Base-by-base conservation (phyloP, 2,329 filamentous ascomycete genomes). In the Monosporascus sp. region DNA sequence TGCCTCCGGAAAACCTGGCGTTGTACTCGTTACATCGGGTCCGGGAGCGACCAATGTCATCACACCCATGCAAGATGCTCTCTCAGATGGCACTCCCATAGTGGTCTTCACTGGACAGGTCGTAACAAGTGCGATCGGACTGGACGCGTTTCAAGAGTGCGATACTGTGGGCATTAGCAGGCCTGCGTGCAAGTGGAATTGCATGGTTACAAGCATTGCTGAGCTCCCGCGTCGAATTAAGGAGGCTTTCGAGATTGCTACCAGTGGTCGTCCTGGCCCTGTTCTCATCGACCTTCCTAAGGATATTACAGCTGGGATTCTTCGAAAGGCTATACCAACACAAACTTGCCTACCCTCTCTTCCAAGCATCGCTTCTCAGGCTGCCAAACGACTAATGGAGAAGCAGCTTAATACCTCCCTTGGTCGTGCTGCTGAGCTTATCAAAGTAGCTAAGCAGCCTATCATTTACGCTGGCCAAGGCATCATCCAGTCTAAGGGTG, bases 161-260 rank as follows among this genome's bases (percentile, higher is more conserved):
- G 94, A 99, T 68, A 86, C 96, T 37, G 79, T 97, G 55, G 93
- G 93, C 62, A 97, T 99, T 96, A 91, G 37, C 84, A 92, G 66
- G 86, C 92, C 20, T 97, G 92, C 80, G 97, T 92, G 24, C 63
- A 97, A 97, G 78, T 99, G 94, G 94, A 97, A 97, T 65, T 91
- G 96, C 56, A 95, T 97, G 91, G 91, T 97, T 49, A 97, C 95
- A 81, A 93, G 87, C 70, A 86, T 96, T 52, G 91, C 90, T 49
- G 94, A 99, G 74, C 80, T 99, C 52, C 94, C 94, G 49, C 85
- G 89, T 64, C 84, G 93, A 60, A 97, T 97, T 68, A 96, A 97
- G 71, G 94, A 97, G 76, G 94, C 94, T 48, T 97, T 97, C 68
- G 92, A 97, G 76, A 97, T 97, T 68, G 94, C 94, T 43, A 97